Percentiles rank a stretch among this genome's conserved stretches.
Conservation (phyloP, 2,329 filamentous ascomycete species). For the Xylaria hypoxylon region DNA sequence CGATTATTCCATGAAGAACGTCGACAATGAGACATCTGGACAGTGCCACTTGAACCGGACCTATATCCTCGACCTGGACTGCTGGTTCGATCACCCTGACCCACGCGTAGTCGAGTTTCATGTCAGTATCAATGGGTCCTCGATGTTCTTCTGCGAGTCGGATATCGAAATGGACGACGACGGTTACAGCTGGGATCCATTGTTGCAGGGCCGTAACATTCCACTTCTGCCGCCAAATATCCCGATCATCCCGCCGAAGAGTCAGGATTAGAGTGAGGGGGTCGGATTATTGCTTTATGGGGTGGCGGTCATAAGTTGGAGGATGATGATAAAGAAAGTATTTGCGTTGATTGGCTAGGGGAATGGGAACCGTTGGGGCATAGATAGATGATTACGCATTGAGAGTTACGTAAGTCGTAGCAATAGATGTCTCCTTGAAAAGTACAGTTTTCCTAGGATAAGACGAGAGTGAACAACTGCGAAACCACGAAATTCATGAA, state of each 20-base stretch:
- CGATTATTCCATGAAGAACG: slow-evolving; percentile 17
- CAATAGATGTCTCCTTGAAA: not conserved
- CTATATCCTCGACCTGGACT: slow-evolving; percentile 24
- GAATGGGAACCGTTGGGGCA: not conserved
- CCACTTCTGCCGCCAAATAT: not conserved
- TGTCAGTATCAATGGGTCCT: slow-evolving; percentile 28
- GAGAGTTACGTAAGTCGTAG: not conserved
- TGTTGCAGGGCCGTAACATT: not conserved
- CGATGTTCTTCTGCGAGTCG: slow-evolving; percentile 33
- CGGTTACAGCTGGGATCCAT: not conserved
- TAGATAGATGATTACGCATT: not conserved
- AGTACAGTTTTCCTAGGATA: not conserved
- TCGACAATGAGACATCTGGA: not conserved
- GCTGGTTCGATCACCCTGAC: slow-evolving; percentile 18
- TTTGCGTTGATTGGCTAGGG: not conserved
- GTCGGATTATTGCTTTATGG: not conserved
- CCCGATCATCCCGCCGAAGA: not conserved
- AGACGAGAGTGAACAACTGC: not conserved
- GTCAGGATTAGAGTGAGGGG: not conserved
- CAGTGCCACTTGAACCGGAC: slow-evolving; percentile 26
- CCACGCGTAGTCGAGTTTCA: slow-evolving; percentile 4
- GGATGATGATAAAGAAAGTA: not conserved
- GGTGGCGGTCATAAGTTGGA: not conserved
- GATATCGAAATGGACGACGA: slow-evolving; percentile 7
- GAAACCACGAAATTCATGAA: not conserved